Evolutionary conservation across 768 basidiomycete species (phyloP), one percentile per base, ranked within the genome.

Genomic region (Mycena floridula): DNA sequence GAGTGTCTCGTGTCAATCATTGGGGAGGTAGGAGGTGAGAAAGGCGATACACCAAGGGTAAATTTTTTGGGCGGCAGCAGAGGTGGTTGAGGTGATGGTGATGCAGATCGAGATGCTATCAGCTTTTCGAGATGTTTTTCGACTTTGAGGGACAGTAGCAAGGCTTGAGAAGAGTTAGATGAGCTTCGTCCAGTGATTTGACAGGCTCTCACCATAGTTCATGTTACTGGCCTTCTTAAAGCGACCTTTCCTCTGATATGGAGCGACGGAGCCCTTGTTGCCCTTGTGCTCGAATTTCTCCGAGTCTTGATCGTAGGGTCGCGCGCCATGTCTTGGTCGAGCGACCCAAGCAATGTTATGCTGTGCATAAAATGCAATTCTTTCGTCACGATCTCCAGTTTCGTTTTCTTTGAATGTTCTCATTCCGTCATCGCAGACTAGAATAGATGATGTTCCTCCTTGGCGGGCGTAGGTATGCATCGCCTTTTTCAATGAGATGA

Each of bases 221-320:
- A 94, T 82, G 63, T 95, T 95, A 13, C 81, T 83, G 1, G 90
- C 90, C 64, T 95, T 95, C 72, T 95, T 95, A 74, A 95, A 95
- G 18, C 90, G 76, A 25, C 92, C 91, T 4, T 84, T 82, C 30
- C 74, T 80, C 69, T 62, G 77, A 66, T 74, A 83, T 18, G 32
- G 18, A 35, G 32, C 13, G 32, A 35, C 32, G 32, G 18, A 13
- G 7, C 32, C 79, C 42, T 74, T 57, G 50, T 66, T 61, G 53
- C 69, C 45, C 28, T 23, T 46, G 11, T 37, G 18, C 21, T 9
- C 37, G 21, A 9, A 11, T 20, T 38, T 38, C 15, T 42, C 40
- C 11, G 40, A 22, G 23, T 20, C 38, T 4, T 20, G 15, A 22
- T 4, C n/a, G 38, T 20, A 39, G 15, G 38, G 22, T 36, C 42